Base-by-base conservation (phyloP, 106 monocot species). In the Phalaenopsis equestris region DNA sequence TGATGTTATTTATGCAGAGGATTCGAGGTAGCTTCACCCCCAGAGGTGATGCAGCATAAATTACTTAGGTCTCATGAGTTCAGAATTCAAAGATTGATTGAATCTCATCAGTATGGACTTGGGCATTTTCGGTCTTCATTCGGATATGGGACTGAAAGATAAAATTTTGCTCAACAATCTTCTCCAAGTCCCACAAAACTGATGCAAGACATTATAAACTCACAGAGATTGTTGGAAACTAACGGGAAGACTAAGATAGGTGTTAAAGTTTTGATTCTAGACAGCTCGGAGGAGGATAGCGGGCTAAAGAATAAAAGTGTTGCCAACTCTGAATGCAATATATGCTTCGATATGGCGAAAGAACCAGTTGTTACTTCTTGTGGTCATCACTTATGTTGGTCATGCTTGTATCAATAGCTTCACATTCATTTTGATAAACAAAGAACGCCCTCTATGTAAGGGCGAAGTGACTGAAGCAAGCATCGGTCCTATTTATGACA, bases 361-460 rank as follows among this genome's bases (percentile, higher is more conserved):
- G 93, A 93, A 16, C 96, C 93, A 5, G 96, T 93, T 67, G 93
- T 96, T 55, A 96, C 93, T 15, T 93, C 93, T 2, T 96, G 96
- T 2, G 96, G 96, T 1, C 96, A 96, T 85, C 73, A 93, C 55
- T 96, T 96, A 55, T 96, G 96, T 65, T 96, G 96, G 96, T 86
- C 93, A 3, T 96, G 95, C 48, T 83, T 96, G 85, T 96, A 96
- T 42, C 96, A 90, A 37, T 96, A 93, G 96, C 82, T 96, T 41
- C 84, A 96, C 78, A 64, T 90, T 15, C 89, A 96, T 75, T 85
- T 81, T 42, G 86, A 80, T 38, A 83, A 30, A 90, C 78, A 93
- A 87, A 21, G 96, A 96, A 73, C 93, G 96, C 76, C 96, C 96
- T 19, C 89, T 93, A 18, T 96, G 96, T 83, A 96, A 96, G 79